Evolutionary conservation across 306 rosid genomes (phyloP), one percentile per base, ranked within the genome.

Genomic region (Hippophae gyantsensis): DNA sequence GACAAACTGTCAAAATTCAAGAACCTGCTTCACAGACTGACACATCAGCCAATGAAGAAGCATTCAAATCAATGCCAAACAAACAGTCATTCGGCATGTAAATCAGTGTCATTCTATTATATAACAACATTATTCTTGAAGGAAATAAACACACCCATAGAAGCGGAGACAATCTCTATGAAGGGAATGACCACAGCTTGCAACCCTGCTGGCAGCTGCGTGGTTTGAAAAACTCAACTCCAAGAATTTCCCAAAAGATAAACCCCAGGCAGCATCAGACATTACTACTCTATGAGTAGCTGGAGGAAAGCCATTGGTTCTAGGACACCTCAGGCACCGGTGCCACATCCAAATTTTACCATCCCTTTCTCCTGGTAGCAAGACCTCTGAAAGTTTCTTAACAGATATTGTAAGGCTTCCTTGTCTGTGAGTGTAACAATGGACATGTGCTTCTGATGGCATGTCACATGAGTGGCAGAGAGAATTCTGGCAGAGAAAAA

Each of bases 331-430:
- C 67, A 87, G 67, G 87, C 95, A 87, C 71, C 95, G 70, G 68
- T 87, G 95, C 95, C 95, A 87, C 95, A 87, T 87, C 95, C 95
- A 87, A 67, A 87, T 87, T 76, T 87, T 87, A 32, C 85, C 95
- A 60, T 84, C 87, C 60, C 69, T 73, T 64, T 84, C 93, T 62
- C 95, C 95, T 40, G 87, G 84, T 58, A 84, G 66, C 53, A 75
- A 68, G 69, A 41, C 63, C 71, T 80, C 87, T 1, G 74, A 66
- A 46, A 87, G 73, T 62, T 82, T 82, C 79, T 70, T 84, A 52
- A 87, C 95, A 61, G 84, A 82, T 63, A 87, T 84, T 62, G 95
- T 82, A 60, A 87, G 82, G 79, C 89, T 87, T 66, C 95, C 95
- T 72, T 87, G 93, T 58, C 85, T 82, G 43, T 87, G 95, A 60